Evolutionary conservation across 495 filamentous ascomycete genomes (phyloP).

Genomic region (Penicillium egyptiacum): DNA sequence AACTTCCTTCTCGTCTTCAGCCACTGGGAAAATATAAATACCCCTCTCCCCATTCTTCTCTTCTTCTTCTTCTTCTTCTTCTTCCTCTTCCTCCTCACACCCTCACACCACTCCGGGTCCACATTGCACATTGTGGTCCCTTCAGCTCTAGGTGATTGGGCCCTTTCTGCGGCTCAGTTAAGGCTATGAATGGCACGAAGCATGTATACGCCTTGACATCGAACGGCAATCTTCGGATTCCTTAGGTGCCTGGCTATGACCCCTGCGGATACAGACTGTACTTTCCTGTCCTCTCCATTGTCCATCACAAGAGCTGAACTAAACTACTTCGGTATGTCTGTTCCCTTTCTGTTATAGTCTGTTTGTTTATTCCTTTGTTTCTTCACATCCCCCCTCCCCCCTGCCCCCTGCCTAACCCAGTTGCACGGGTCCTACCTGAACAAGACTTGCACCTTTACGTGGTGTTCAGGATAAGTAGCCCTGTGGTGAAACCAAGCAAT

Average conservation of each 20-base stretch:
- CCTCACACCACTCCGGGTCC: too few relatives aligned
- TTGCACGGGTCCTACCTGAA: not conserved
- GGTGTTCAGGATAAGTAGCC: constrained; percentile 1
- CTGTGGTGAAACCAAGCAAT: not conserved
- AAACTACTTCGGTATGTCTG: too few relatives aligned
- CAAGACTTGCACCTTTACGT: constrained; percentile 7
- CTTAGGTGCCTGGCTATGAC: too few relatives aligned
- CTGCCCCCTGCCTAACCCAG: not conserved
- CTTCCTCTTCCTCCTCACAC: too few relatives aligned
- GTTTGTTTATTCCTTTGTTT: not conserved
- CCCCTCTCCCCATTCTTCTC: not conserved
- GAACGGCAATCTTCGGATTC: too few relatives aligned
- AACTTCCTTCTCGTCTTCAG: not conserved
- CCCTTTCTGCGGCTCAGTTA: too few relatives aligned
- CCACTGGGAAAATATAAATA: not conserved
- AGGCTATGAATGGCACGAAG: too few relatives aligned
- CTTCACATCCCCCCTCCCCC: too few relatives aligned
- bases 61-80: not conserved
- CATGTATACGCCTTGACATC: too few relatives aligned
- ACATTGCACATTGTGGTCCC: too few relatives aligned
- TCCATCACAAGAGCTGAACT: not conserved
- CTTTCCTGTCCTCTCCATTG: not conserved
- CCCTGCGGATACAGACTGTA: not conserved
- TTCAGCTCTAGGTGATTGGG: too few relatives aligned
- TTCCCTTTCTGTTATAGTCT: not conserved